Percentiles rank a stretch among this genome's conserved stretches.
phyloP scores from a whole-genome alignment of 352 stramenopile species.

The Saprolegnia diclina region DNA sequence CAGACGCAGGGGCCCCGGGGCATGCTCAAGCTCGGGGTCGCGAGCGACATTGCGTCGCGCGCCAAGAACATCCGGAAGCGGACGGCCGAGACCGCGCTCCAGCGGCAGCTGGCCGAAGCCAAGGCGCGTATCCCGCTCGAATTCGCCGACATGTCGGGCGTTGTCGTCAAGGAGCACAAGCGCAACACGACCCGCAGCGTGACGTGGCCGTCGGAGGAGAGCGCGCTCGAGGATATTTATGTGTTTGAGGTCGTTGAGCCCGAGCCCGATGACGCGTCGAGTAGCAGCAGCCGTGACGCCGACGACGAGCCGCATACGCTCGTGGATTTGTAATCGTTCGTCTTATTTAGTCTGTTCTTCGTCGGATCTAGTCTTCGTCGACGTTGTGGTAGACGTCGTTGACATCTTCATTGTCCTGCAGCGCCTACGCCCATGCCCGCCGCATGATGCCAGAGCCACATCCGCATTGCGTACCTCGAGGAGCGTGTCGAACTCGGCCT shows the following conservation, averaged over 20 bases:
- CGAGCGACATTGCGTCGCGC: slow-evolving; percentile 37
- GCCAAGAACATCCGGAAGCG: slow-evolving; percentile 42
- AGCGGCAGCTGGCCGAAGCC: slow-evolving; percentile 44
- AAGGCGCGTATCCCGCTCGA: slow-evolving; percentile 50
- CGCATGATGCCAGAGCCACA: not conserved
- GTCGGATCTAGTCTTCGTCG: slow-evolving; percentile 49
- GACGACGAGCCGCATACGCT: slow-evolving; percentile 35
- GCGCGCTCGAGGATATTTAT: slow-evolving; percentile 35
- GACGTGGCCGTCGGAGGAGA: slow-evolving; percentile 31
- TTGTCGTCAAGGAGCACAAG: slow-evolving; percentile 8
- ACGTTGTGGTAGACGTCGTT: slow-evolving; percentile 81
- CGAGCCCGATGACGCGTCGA: slow-evolving; percentile 32
- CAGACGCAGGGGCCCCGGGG: slow-evolving; percentile 34
- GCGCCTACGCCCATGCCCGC: slow-evolving; percentile 26
- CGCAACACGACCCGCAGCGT: slow-evolving; percentile 38
- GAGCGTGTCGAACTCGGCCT: slow-evolving; percentile 68
- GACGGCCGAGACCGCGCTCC: slow-evolving; percentile 37
- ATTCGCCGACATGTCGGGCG: slow-evolving; percentile 32
- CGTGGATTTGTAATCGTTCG: slow-evolving; percentile 31
- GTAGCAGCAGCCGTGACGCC: slow-evolving; percentile 41
- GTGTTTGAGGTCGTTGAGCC: slow-evolving; percentile 50
- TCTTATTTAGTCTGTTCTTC: slow-evolving; percentile 29
- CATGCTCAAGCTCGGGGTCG: slow-evolving; percentile 39
- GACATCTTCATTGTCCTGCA: slow-evolving; percentile 76
- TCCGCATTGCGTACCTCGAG: slow-evolving; percentile 34